Conservation (phyloP, 768 basidiomycete genomes). For the Pholiota conissans region DNA sequence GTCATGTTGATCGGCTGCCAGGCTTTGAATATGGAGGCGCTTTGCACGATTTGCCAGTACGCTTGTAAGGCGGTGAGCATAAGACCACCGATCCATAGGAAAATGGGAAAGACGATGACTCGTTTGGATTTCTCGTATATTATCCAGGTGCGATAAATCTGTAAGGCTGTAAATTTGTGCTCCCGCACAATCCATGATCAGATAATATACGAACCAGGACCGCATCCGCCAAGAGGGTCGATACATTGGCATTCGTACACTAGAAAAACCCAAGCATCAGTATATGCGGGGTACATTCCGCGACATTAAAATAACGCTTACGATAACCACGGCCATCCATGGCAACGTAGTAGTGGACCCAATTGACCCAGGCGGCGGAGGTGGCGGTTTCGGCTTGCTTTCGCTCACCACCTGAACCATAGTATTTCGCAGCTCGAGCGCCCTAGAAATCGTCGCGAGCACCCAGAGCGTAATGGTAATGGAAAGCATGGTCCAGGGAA, state of each 20-base stretch:
- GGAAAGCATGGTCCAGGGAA: constrained; percentile 6
- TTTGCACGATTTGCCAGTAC: constrained; percentile 10
- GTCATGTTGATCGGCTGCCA: not conserved
- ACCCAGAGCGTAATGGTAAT: constrained; percentile 1
- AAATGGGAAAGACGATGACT: constrained; percentile 12
- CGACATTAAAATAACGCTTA: not conserved
- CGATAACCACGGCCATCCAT: constrained; percentile 7
- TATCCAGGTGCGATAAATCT: constrained; percentile 23
- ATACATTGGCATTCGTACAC: constrained; percentile 9
- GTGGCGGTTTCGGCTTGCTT: not conserved
- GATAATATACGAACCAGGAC: constrained; percentile 7
- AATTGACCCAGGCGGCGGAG: not conserved
- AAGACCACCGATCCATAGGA: constrained; percentile 17
- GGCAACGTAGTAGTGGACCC: not conserved
- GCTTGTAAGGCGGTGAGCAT: constrained; percentile 7
- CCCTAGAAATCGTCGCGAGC: not conserved
- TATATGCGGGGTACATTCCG: not conserved
- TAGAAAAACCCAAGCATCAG: not conserved
- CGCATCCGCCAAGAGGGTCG: constrained; percentile 11
- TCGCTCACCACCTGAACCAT: not conserved
- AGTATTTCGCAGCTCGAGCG: not conserved
- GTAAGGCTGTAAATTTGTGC: too few species aligned
- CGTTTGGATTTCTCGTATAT: constrained; percentile 13
- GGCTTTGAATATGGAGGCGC: not conserved
- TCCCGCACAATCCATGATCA: too few species aligned